Percentiles rank a stretch among this genome's conserved stretches.
Evolutionary conservation across 495 filamentous ascomycete species (phyloP).

Genomic region (Hypoxylon crocopeplum): DNA sequence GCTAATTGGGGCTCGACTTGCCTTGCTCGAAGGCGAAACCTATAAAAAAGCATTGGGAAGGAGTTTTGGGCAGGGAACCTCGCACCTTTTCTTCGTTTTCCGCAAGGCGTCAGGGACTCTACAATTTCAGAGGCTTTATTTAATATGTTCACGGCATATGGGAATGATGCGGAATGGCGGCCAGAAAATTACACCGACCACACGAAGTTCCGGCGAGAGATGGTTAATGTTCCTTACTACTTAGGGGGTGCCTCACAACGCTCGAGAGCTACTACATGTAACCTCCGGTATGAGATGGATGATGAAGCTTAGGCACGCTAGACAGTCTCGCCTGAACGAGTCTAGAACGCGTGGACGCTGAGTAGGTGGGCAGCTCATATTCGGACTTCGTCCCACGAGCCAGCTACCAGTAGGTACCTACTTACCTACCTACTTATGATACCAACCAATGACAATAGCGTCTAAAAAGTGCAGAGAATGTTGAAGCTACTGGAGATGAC

Average conservation of each 20-base stretch:
- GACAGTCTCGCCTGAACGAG: slow-evolving; percentile 11
- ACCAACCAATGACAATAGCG: slow-evolving; percentile 8
- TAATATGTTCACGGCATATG: slow-evolving; percentile 36
- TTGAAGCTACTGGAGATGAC: slow-evolving; percentile 6
- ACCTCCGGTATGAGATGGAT: slow-evolving; percentile 24
- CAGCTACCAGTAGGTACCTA: slow-evolving; percentile 11
- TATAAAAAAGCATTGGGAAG: slow-evolving; percentile 40
- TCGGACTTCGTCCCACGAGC: slow-evolving; percentile 1
- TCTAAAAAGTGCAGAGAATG: slow-evolving; percentile 5
- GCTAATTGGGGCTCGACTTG: neutral
- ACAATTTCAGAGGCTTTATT: slow-evolving; percentile 23
- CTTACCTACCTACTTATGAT: slow-evolving; percentile 12
- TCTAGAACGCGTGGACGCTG: slow-evolving; percentile 11
- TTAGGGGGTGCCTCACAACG: slow-evolving; percentile 22
- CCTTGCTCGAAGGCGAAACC: slow-evolving; percentile 25
- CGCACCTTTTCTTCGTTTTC: slow-evolving; percentile 22
- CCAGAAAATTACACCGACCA: slow-evolving; percentile 22
- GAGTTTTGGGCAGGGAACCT: slow-evolving; percentile 40
- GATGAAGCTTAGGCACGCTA: slow-evolving; percentile 7
- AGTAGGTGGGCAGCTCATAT: slow-evolving; percentile 11
- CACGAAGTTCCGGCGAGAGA: slow-evolving; percentile 15
- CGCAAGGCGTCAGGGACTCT: slow-evolving; percentile 40
- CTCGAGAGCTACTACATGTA: slow-evolving; percentile 18
- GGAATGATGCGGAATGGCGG: slow-evolving; percentile 31
- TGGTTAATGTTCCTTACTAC: slow-evolving; percentile 28